Conservation (phyloP, 176 grass and related monocot genomes). For the Lolium rigidum region DNA sequence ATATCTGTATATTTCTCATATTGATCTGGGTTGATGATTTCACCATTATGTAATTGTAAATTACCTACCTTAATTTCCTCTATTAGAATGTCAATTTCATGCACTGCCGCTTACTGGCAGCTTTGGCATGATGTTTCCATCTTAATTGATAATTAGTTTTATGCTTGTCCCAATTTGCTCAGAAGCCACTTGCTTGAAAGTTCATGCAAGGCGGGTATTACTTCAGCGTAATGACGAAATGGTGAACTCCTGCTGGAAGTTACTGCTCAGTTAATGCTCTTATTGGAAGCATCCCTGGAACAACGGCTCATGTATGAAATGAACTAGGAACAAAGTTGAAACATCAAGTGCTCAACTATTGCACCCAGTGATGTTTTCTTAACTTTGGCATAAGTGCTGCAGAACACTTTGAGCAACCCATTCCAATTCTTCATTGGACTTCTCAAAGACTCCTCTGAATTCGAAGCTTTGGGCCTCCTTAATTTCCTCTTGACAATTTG, state of each 20-base stretch:
- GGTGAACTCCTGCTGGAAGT: neutral
- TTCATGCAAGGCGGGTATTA: neutral
- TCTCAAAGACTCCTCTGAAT: neutral
- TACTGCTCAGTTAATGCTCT: neutral
- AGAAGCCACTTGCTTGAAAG: neutral
- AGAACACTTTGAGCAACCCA: neutral
- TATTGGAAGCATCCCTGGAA: neutral
- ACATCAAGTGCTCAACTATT: neutral
- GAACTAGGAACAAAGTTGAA: neutral
- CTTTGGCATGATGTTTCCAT: neutral
- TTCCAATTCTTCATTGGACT: neutral
- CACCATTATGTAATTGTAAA: neutral
- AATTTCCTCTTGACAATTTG: conserved; percentile 38
- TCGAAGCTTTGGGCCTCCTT: neutral
- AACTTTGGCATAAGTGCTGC: neutral
- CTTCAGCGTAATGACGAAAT: neutral
- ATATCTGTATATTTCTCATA: neutral
- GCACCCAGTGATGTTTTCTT: neutral
- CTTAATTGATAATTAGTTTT: neutral
- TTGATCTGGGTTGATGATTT: neutral
- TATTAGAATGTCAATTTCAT: neutral
- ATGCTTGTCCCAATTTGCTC: neutral
- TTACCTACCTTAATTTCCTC: conserved; percentile 15
- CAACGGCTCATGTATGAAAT: neutral
- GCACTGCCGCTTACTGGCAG: neutral